phyloP scores from a whole-genome alignment of 371 early-diverging fungal genomes.

The Enterocytospora artemiae region DNA sequence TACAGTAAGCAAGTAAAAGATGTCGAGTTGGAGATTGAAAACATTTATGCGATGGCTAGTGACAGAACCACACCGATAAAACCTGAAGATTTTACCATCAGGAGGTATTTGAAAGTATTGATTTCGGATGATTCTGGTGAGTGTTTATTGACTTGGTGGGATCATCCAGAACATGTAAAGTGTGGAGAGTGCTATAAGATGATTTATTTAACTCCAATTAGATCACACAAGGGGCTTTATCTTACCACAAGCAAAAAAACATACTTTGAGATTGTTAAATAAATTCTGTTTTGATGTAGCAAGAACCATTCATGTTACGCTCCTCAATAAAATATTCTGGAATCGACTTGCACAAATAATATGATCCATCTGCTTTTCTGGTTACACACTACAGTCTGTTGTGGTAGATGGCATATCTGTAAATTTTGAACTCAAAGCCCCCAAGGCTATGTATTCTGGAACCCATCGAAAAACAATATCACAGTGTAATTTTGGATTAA shows the following conservation, averaged over 20 bases:
- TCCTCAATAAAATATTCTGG: too few relatives aligned
- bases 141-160: constrained; percentile 52
- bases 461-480: too few relatives aligned
- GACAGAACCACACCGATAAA: constrained; percentile 17
- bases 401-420: too few relatives aligned
- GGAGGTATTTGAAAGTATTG: constrained; percentile 33
- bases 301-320: too few relatives aligned
- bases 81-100: constrained; percentile 33
- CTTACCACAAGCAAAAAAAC: constrained; percentile 43
- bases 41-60: constrained; percentile 27
- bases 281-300: too few relatives aligned
- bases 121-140: constrained; percentile 37
- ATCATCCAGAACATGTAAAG: constrained; percentile 21
- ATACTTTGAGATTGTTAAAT: constrained; percentile 7
- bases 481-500: too few relatives aligned
- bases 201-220: constrained; percentile 25
- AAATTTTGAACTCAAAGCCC: too few relatives aligned
- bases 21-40: constrained; percentile 51
- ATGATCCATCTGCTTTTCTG: too few relatives aligned
- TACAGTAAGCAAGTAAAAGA: constrained; percentile 38
- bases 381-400: too few relatives aligned
- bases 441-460: too few relatives aligned
- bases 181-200: constrained; percentile 26
- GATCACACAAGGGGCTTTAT: constrained; percentile 20
- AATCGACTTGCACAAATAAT: too few relatives aligned